Base-by-base conservation (phyloP, 2,329 filamentous ascomycete genomes). In the Byssoonygena ceratinophila region DNA sequence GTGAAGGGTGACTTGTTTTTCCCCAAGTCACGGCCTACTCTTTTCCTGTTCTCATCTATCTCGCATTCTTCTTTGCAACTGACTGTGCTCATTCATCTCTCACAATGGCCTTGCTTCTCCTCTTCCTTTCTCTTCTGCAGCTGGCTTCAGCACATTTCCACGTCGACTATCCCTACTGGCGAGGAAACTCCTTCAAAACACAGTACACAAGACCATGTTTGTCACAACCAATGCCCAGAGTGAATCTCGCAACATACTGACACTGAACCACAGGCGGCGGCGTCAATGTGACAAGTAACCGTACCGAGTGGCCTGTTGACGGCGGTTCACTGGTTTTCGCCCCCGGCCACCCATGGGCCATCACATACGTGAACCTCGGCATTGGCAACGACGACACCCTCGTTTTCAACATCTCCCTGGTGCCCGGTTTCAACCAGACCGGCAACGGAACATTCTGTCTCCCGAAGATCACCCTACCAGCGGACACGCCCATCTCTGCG, bases 311-410 rank as follows among this genome's bases (percentile, higher is more conserved):
- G 73, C 72, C 72, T 6, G 55, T 69, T 2, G 63, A 66, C 9
- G 72, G 73, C 43, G 74, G 73, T 51, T 66, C 70, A 4, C 54
- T 75, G 16, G 57, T 60, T 18, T 66, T 74, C 59, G 64, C 66
- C 34, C 69, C 68, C 25, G 60, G 61, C 32, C 74, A 76, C 59
- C 60, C 61, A 16, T 70, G 64, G 58, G 71, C 73, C 1, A 65
- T 73, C 25, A 74, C 74, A 1, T 72, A 70, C 51, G 65, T 76
- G 43, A 76, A 75, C 58, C 64, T 76, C 3, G 73, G 69, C 4
- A 58, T 76, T 40, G 72, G 68, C 7, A 53, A 57, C 34, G 58
- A 61, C 43, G 62, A 65, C 20, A 67, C 68, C 3, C 69, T 72
- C 14, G 60, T 62, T 51, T 74, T 75, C 64, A 74, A 75, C 59